Base-by-base conservation (phyloP, 2,329 filamentous ascomycete genomes). In the Tothia fuscella region DNA sequence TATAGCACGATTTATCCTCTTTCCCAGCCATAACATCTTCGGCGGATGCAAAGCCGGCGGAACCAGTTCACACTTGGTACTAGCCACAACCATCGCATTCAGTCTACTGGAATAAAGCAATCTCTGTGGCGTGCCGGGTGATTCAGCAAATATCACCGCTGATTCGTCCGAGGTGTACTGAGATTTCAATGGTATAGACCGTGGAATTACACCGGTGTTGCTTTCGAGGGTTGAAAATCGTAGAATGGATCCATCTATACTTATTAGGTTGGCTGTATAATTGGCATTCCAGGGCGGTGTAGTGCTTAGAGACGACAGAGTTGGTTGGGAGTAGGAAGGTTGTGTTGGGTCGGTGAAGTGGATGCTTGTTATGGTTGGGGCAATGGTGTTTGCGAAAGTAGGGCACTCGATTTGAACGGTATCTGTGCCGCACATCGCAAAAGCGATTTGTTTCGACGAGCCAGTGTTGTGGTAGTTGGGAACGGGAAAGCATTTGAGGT, bases 81-180 rank as follows among this genome's bases (percentile, higher is more conserved):
- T 71, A 17, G 67, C 67, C 10, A 71, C 64, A 24, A 76, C 62
- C 21, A 76, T 57, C 45, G 63, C 65, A 10, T 61, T 58, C 7
- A 71, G 52, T 38, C 59, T 55, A 10, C 57, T 51, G 7, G 69
- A 65, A 51, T 70, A 72, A 7, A 62, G 53, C 7, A 71, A 42
- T 32, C 52, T 55, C 2, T 49, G 53, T 19, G 58, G 56, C 9
- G 57, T 59, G 6, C 61, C 55, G 19, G 56, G 49, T 26, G 60
- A 56, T 16, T 60, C 51, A 38, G 28, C 35, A 14, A 6, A 21
- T 16, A 5, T 10, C 17, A 21, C 35, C 35, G 20, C 4, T 20
- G 38, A 40, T n/a, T 30, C 29, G 25, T 22, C n/a, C 16, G 25
- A 30, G 16, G 6, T 20, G 38, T 26, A 16, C 7, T 40, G 16